Percentiles rank a stretch among this genome's conserved stretches.
Evolutionary conservation across 78 protist species (phyloP).

Genomic region (Dictyostelium citrinum): DNA sequence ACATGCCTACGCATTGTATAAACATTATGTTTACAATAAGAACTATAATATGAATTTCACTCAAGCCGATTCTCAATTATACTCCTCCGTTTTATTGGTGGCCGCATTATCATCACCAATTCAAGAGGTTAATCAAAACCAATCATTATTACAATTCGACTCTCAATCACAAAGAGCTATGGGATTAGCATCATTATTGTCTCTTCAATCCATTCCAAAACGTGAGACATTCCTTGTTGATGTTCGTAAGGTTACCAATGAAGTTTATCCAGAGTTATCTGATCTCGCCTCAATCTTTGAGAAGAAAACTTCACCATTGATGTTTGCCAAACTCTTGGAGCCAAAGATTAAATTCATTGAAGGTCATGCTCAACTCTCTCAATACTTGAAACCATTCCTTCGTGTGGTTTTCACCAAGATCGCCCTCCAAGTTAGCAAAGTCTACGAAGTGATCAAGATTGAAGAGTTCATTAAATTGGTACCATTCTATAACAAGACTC

Average conservation of each 20-base stretch:
- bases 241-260: constrained; percentile 21
- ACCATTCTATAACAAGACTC: constrained; percentile 41
- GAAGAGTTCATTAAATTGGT: constrained; percentile 45
- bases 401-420: constrained; percentile 56
- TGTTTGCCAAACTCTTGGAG: constrained; percentile 9
- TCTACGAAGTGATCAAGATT: constrained; percentile 78
- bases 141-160: constrained; percentile 25
- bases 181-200: constrained; percentile 45
- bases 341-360: constrained; percentile 60
- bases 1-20: constrained; percentile 76
- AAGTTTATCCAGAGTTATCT: constrained; percentile 62
- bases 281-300: constrained; percentile 64
- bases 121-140: background rate
- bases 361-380: background rate
- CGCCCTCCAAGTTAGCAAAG: constrained; percentile 75
- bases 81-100: constrained; percentile 11
- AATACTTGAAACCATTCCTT: constrained; percentile 74
- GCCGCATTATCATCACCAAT: constrained; percentile 60
- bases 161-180: constrained; percentile 28
- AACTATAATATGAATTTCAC: constrained; percentile 35
- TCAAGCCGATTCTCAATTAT: constrained; percentile 4
- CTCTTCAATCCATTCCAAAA: constrained; percentile 45
- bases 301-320: constrained; percentile 30
- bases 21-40: constrained; percentile 59
- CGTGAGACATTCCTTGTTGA: constrained; percentile 36